Evolutionary conservation across 768 basidiomycete species (phyloP), one percentile per base, ranked within the genome.

Genomic region (Glaciozyma antarctica): DNA sequence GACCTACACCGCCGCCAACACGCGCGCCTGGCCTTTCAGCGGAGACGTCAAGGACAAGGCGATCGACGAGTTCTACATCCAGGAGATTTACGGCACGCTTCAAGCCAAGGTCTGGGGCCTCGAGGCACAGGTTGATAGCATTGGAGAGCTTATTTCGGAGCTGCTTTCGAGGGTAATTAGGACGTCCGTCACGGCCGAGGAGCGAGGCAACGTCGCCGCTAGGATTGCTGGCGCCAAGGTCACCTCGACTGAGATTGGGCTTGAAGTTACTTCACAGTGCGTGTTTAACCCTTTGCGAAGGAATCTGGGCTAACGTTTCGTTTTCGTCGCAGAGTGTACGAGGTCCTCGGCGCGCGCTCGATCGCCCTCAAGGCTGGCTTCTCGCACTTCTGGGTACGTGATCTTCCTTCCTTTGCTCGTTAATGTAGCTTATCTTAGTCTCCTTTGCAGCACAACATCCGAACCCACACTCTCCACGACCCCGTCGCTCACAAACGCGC

Each of bases 401-500:
- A 2, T 30, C 5, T 30, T 30, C 30, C 28, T 30, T 21, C 28
- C 5, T 5, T 21, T 16, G 16, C 28, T 32, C 16, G 15, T 13
- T 15, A 4, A 15, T 30, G 15, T 2, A 32, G 24, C 10, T 8
- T 1, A 12, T 2, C 10, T 30, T 1, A 26, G 10, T 2, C 28
- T 30, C 15, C 26, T 32, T 17, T 21, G 28, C 30, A 30, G 28
- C 43, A 45, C 45, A 58, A 57, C 47, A 30, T 51, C 7, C 10
- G 62, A 5, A 63, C 62, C 10, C 62, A 63, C 62, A 63, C 62
- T 21, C 55, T 63, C 19, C 62, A 63, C 55, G 62, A 63, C 21
- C 62, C 62, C 6, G 56, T 63, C 21, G 62, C 62, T 0, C 56
- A 58, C 62, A 63, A 63, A 48, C 32, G 28, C 9, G 55, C 30